Evolutionary conservation across 202 grass and related monocot genomes (phyloP).

Genomic region (Musa balbisiana): DNA sequence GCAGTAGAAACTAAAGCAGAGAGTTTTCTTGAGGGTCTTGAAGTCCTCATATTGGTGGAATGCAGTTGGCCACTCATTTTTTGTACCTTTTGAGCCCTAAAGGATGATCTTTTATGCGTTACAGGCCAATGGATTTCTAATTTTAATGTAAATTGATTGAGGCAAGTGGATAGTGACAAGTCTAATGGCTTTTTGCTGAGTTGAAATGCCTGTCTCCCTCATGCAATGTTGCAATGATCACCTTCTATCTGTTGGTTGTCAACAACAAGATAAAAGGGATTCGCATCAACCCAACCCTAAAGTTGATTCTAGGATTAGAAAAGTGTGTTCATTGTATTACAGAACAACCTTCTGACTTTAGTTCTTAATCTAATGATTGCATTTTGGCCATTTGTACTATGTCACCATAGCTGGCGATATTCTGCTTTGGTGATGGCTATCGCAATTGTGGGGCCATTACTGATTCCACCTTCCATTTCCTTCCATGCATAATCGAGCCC

Average conservation of each 20-base stretch:
- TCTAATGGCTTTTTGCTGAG: neutral
- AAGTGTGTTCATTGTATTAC: neutral
- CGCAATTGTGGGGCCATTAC: neutral
- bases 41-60: too few species aligned
- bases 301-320: neutral
- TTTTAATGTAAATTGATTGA: neutral
- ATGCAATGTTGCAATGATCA: slow-evolving; percentile 8
- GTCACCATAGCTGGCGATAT: neutral
- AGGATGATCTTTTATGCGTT: too few species aligned
- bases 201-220: neutral
- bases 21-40: neutral
- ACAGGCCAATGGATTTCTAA: too few species aligned
- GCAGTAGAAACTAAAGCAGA: neutral
- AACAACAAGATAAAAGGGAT: neutral
- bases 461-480: neutral
- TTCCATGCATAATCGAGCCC: neutral
- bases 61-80: neutral
- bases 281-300: neutral
- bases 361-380: neutral
- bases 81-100: too few species aligned
- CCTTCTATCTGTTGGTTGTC: neutral
- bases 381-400: neutral
- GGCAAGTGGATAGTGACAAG: neutral
- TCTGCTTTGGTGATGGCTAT: neutral
- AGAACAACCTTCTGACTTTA: neutral